Base-by-base conservation (phyloP, 1,284 basidiomycete genomes). In the Cutaneotrichosporon sp. region DNA sequence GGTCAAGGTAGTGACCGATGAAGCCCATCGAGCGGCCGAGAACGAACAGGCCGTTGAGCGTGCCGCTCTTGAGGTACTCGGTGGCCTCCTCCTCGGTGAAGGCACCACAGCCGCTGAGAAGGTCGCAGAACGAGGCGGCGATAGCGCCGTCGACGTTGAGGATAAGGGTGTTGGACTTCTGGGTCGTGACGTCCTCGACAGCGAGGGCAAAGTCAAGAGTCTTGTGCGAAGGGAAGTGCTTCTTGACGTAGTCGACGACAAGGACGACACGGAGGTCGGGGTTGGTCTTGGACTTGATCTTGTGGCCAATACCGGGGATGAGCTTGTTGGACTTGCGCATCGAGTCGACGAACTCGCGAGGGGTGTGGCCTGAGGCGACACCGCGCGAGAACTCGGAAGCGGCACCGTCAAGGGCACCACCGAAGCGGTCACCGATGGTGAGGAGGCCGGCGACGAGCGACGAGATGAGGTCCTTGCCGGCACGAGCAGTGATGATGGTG, bases 281-380 rank as follows among this genome's bases (percentile, higher is more conserved):
- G 87, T 97, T 97, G 83, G 92, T 95, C 76, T 94, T 91, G 72
- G 90, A 92, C 89, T 99, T 99, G 86, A 99, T 97, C 87, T 98
- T 98, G 89, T 99, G 96, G 63, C 96, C 96, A 74, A 99, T 99
- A 85, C 96, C 96, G 70, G 90, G 92, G 84, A 98, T 80, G 72
- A 99, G 89, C 83, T 94, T 95, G 87, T 98, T 98, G 55, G 88
- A 88, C 84, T 95, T 95, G 78, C 96, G 88, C 82, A 92, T 92
- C 74, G 89, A 88, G 84, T 99, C 96, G 73, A 99, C 96, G 76
- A 98, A 98, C 83, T 99, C 96, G 76, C 96, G 88, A 30, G 96
- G 94, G 11, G 93, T 97, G 74, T 95, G 85, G 64, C 95, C 96
- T 40, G 89, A 90, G 80, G 94, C 91, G 63, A 89, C 87, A 61